Evolutionary conservation across 139 green algal species (phyloP), one percentile per base, ranked within the genome.

Genomic region (Micromonas commoda): DNA sequence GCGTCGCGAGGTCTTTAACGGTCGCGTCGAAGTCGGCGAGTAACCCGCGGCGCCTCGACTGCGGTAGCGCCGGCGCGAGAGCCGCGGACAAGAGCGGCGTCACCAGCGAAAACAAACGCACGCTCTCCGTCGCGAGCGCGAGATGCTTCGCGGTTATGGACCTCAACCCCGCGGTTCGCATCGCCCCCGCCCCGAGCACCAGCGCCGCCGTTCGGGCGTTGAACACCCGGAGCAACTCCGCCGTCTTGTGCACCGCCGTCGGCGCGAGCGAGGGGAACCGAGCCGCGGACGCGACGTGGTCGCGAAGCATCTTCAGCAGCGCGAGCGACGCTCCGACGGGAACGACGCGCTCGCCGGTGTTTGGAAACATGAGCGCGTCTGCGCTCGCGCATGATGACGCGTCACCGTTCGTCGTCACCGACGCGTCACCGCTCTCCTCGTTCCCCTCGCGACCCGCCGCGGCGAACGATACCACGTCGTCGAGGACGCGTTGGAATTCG

Each of bases 121-220:
- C 6, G 3, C 20, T 37, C 38, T 75, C 37, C 33, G 60, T 35
- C 24, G 68, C 38, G 20, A 61, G 3, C 35, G 51, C 31, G 3
- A 77, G 51, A 51, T 77, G 71, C 51, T 68, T 77, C 28, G 71
- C 71, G 4, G 71, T 68, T 16, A 77, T 77, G 28, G 71, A 77
- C 33, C 45, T 77, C 24, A 77, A 33, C 1, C 61, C 37, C 19
- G 45, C 35, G 33, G 29, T 52, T 66, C 37, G 28, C 45, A 67
- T 69, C 20, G 34, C 19, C 24, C 19, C 60, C 60, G 60, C 60
- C 6, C 24, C 24, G 19, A 68, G 19, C 24, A 68, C 60, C 19
- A 68, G 60, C 13, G 60, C 24, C 5, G 19, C 24, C 26, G 60
- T 23, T 16, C 60, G 60, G 24, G 60, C 60, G n/a, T 68, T 68